These are phyloP conservation scores for Tetrahymena thermophila DNA, from an alignment of 73 alveolate genomes.

Conservation along the genomic window DNA sequence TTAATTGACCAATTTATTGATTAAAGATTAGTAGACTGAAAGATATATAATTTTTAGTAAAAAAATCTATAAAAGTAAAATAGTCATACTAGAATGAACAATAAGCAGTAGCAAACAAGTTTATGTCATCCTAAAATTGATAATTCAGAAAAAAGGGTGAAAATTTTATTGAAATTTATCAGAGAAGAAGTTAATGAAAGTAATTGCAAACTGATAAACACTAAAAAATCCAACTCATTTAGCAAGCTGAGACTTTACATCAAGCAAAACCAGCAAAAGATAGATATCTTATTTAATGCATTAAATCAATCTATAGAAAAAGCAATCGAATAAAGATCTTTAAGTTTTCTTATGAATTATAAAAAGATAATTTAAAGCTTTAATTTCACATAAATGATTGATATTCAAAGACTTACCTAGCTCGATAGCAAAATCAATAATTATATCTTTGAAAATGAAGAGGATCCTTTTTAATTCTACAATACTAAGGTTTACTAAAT, in stretches of 20 bases:
- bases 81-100: not conserved
- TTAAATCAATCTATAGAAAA: not conserved
- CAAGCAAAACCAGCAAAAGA: not conserved
- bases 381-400: not conserved
- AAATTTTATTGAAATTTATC: not conserved
- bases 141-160: not conserved
- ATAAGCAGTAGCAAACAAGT: not conserved
- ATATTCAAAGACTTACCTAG: not conserved
- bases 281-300: not conserved
- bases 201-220: not conserved
- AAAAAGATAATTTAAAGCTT: not conserved
- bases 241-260: not conserved
- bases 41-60: not conserved
- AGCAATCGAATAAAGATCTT: not conserved
- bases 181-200: not conserved
- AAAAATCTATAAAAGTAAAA: not conserved
- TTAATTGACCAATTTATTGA: no score
- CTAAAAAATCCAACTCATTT: not conserved
- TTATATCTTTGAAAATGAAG: not conserved
- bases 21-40: not conserved
- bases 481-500: not conserved
- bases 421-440: not conserved
- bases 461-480: not conserved
- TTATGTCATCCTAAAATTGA: not conserved
- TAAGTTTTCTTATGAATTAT: not conserved